Evolutionary conservation across 768 basidiomycete species (phyloP), one percentile per base, ranked within the genome.

Genomic region (Mycena indigotica): DNA sequence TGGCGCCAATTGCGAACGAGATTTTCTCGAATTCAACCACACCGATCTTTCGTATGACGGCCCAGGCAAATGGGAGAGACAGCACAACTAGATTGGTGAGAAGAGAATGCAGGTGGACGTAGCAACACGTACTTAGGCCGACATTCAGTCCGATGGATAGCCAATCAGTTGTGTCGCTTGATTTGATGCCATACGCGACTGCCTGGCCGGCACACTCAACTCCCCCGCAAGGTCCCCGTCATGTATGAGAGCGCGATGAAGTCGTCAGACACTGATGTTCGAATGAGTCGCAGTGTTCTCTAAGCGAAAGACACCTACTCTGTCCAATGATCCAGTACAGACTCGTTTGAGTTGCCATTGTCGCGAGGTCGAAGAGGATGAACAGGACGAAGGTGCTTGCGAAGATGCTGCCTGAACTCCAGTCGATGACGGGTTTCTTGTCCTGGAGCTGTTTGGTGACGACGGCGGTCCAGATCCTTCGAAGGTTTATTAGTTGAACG

Each of bases 181-280:
- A 72, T 56, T 72, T 72, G 56, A 72, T 69, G 1, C 70, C 71
- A 46, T 68, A 72, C 35, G 71, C 71, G 54, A 72, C 71, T 10
- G 71, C 71, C 53, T 71, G 71, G 3, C 71, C 71, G 17, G 68
- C 70, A 50, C 70, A 71, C 41, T 72, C 71, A 13, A 72, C 67
- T 16, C 71, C 71, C n/a, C 25, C 71, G 69, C 30, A 72, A 63
- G 4, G 67, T 69, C 41, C 71, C 71, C 15, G 72, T 73, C 72
- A 73, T 72, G 53, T 72, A 73, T 2, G 70, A 71, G 2, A 73
- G 60, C 2, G 63, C 63, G 44, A 73, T 67, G 49, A 73, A 73
- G 55, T 73, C 72, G 53, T 70, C 66, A 3, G 72, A 73, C 72
- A 73, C 70, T 72, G 25, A 3, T 28, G 23, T 28, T 21, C 26